Evolutionary conservation across 495 filamentous ascomycete genomes (phyloP).

Genomic region (Penicillium bovifimosum): DNA sequence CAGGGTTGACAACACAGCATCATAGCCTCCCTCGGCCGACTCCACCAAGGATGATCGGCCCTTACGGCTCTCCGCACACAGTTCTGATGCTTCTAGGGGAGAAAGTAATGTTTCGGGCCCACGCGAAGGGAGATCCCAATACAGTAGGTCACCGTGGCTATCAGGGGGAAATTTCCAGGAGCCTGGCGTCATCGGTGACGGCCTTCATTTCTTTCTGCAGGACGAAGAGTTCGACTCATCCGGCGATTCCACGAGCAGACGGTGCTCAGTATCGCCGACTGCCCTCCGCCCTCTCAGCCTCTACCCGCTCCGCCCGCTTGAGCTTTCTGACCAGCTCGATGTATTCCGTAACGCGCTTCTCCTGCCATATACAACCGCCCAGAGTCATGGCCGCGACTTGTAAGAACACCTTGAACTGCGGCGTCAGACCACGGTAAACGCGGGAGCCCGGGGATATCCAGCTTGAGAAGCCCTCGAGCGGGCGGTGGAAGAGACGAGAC

Average conservation of each 20-base stretch:
- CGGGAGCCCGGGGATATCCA: slow-evolving; percentile 51
- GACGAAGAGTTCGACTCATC: background rate
- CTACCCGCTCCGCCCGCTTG: slow-evolving; percentile 58
- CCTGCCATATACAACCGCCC: slow-evolving; percentile 79
- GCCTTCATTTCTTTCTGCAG: too few species aligned
- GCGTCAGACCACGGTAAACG: slow-evolving; percentile 73
- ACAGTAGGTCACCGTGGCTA: slow-evolving; percentile 16
- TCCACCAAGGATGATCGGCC: slow-evolving; percentile 16
- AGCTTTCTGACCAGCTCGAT: slow-evolving; percentile 44
- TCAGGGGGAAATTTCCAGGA: slow-evolving; percentile 6
- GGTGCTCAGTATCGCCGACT: slow-evolving; percentile 10
- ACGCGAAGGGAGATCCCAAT: slow-evolving; percentile 19
- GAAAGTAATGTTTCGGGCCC: slow-evolving; percentile 11
- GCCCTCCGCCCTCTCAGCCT: slow-evolving; percentile 49
- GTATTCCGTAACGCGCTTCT: slow-evolving; percentile 66
- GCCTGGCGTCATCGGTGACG: slow-evolving; percentile 5
- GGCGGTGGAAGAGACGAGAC: slow-evolving; percentile 38
- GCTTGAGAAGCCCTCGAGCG: slow-evolving; percentile 40
- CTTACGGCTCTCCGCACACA: slow-evolving; percentile 3
- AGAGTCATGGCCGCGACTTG: slow-evolving; percentile 86
- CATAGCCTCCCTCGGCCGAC: background rate
- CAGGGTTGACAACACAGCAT: background rate
- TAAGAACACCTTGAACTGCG: slow-evolving; percentile 89
- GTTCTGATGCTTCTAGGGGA: slow-evolving; percentile 5
- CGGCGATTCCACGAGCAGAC: background rate